Evolutionary conservation across 2,329 filamentous ascomycete genomes (phyloP).

Genomic region (Curvularia spicifera): DNA sequence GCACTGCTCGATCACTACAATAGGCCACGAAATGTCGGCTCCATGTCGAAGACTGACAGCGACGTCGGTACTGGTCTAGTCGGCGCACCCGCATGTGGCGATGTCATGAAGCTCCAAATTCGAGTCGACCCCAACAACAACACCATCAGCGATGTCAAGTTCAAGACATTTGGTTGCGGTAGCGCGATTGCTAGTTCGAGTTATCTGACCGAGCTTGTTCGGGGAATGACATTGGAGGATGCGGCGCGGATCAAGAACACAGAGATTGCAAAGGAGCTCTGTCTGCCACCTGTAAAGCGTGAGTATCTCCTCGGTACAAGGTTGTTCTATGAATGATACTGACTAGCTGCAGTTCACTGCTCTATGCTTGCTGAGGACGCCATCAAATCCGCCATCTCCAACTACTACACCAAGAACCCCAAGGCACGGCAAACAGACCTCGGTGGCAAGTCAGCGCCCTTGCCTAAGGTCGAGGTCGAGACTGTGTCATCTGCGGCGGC

Average conservation of each 20-base stretch:
- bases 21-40: slow-evolving; percentile 78
- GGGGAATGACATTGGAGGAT: slow-evolving; percentile 95
- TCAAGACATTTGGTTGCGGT: slow-evolving; percentile 97
- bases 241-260: slow-evolving; percentile 93
- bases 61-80: slow-evolving; percentile 93
- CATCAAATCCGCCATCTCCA: slow-evolving; percentile 88
- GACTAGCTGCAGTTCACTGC: slow-evolving; percentile 73
- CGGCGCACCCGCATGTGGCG: slow-evolving; percentile 86
- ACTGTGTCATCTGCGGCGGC: slow-evolving; percentile 54
- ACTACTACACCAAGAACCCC: slow-evolving; percentile 92
- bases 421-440: slow-evolving; percentile 76
- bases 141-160: slow-evolving; percentile 92
- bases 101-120: slow-evolving; percentile 95
- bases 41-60: slow-evolving; percentile 76
- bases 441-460: slow-evolving; percentile 72
- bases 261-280: slow-evolving; percentile 96
- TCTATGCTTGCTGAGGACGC: slow-evolving; percentile 92
- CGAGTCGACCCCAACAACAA: slow-evolving; percentile 86
- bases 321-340: slow-evolving; percentile 1
- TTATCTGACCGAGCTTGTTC: slow-evolving; percentile 92
- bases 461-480: slow-evolving; percentile 70
- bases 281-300: slow-evolving; percentile 86
- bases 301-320: slow-evolving; percentile 50
- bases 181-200: slow-evolving; percentile 93
- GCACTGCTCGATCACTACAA: slow-evolving; percentile 80